Evolutionary conservation across 2,329 filamentous ascomycete species (phyloP).

Genomic region (Phaeoacremonium minimum): DNA sequence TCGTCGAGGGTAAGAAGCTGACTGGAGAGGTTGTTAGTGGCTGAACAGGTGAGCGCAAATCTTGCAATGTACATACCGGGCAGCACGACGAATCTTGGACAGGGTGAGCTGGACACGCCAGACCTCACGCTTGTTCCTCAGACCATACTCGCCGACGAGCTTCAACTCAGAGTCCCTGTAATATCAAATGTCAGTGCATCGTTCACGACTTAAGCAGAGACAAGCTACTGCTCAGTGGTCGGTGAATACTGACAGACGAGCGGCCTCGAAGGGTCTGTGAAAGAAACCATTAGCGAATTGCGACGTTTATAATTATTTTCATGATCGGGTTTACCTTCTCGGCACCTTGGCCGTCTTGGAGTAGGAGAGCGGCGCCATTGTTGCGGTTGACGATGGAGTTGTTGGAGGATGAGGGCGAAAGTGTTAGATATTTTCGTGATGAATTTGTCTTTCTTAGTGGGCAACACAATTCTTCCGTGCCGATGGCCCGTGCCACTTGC

Average conservation of each 20-base stretch:
- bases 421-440: no score
- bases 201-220: conserved; percentile 89
- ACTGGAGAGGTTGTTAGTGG: conserved; percentile 48
- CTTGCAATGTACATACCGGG: conserved; percentile 64
- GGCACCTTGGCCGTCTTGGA: conserved; percentile 99
- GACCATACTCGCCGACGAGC: conserved; percentile 99
- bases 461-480: no score
- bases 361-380: conserved; percentile 64
- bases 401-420: no score
- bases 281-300: conserved; percentile 33
- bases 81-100: conserved; percentile 99
- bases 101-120: conserved; percentile 99
- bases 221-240: conserved; percentile 99
- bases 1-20: conserved; percentile 99
- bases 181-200: conserved; percentile 61
- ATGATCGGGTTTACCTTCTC: conserved; percentile 16
- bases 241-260: conserved; percentile 95
- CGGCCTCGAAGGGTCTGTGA: conserved; percentile 91
- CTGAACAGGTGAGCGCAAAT: conserved; percentile 9
- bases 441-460: no score
- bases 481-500: no score
- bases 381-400: conserved; percentile 13
- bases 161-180: conserved; percentile 98
- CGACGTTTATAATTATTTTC: background rate
- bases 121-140: conserved; percentile 99